Conservation (phyloP, 2,329 filamentous ascomycete species). For the Fusarium brevicatenulatum region DNA sequence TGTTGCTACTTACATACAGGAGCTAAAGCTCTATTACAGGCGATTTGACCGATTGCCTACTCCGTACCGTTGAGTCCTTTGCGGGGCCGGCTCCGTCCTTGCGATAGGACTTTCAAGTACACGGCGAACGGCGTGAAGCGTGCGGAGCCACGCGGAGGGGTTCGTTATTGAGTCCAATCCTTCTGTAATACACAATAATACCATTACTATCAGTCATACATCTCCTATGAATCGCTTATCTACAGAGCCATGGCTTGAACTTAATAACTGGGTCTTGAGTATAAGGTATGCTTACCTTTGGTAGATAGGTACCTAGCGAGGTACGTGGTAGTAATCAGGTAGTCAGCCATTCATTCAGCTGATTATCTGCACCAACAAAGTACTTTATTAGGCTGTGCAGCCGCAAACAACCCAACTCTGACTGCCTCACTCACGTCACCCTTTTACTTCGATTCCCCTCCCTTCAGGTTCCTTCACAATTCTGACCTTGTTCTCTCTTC, state of each 20-base stretch:
- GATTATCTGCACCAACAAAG: constrained; percentile 9
- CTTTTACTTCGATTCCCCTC: constrained; percentile 5
- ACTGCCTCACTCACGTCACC: constrained; percentile 19
- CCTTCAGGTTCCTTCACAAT: not conserved
- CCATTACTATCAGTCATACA: not conserved
- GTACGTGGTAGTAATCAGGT: not conserved
- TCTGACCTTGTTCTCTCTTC: not conserved
- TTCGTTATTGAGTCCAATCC: not conserved
- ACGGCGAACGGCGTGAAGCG: constrained; percentile 27
- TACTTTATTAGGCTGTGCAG: constrained; percentile 15
- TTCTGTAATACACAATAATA: not conserved
- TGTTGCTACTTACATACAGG: not conserved
- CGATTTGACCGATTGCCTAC: not conserved
- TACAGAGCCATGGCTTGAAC: not conserved
- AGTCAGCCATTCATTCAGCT: not conserved
- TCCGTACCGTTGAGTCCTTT: not conserved
- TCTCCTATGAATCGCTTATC: constrained; percentile 2
- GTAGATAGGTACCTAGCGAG: not conserved
- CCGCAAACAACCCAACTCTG: not conserved
- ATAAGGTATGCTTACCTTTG: not conserved
- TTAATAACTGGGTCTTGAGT: not conserved
- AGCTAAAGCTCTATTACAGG: not conserved
- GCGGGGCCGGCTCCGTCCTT: constrained; percentile 16
- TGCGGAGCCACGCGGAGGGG: constrained; percentile 12
- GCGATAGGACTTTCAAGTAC: not conserved